Conservation (phyloP, 2,329 filamentous ascomycete species). For the Paradendryphiella salina region DNA sequence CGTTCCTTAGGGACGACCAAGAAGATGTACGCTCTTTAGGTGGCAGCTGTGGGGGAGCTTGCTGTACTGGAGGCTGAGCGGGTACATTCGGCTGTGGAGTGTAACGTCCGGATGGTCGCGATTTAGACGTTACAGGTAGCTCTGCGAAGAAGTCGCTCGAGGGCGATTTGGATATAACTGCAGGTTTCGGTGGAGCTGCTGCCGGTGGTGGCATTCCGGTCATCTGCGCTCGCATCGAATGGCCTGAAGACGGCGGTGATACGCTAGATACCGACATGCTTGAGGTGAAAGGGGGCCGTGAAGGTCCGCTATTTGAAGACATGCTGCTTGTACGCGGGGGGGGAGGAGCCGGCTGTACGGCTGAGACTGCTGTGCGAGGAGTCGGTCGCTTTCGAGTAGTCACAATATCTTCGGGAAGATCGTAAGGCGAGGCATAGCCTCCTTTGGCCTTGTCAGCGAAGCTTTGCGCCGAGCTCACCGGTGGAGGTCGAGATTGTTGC, state of each 20-base stretch:
- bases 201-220: constrained; percentile 32
- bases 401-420: constrained; percentile 86
- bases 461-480: constrained; percentile 65
- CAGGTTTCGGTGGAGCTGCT: constrained; percentile 28
- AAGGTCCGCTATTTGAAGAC: constrained; percentile 22
- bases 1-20: constrained; percentile 44
- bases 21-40: constrained; percentile 43
- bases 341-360: constrained; percentile 51
- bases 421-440: constrained; percentile 92
- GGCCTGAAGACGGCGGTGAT: constrained; percentile 49
- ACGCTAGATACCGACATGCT: constrained; percentile 42
- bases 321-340: constrained; percentile 68
- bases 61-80: constrained; percentile 28
- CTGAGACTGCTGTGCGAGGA: constrained; percentile 34
- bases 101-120: constrained; percentile 46
- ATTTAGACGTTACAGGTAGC: constrained; percentile 51
- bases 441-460: constrained; percentile 90
- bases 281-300: constrained; percentile 32
- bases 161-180: constrained; percentile 31
- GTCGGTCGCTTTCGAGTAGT: constrained; percentile 64
- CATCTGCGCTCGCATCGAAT: constrained; percentile 42
- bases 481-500: constrained; percentile 53
- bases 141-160: constrained; percentile 55
- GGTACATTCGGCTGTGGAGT: constrained; percentile 42
- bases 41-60: constrained; percentile 28